Base-by-base conservation (phyloP, 192 early-diverging fungal genomes). In the Gryganskiella cystojenkinii region DNA sequence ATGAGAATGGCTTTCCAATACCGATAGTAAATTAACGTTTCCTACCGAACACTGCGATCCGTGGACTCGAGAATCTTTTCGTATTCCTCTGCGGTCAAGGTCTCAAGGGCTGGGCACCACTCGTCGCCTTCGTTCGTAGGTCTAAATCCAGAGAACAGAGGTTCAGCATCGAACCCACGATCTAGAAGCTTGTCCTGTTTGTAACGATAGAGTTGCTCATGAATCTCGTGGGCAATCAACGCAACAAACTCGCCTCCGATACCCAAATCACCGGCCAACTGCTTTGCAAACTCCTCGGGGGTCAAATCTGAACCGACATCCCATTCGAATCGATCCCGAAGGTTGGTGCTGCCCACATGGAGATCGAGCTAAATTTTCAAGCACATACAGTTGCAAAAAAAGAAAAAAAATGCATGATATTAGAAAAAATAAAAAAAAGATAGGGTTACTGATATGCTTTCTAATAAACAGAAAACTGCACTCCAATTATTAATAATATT, bases 281-380 rank as follows among this genome's bases (percentile, higher is more conserved):
- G 84, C 17, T 80, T 72, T 33, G 90, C 87, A 73, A 95, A 95
- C 28, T 87, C 88, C 64, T 95, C 94, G 3, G 94, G 94, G 30
- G 67, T 79, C 70, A 85, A 47, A 46, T 86, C 78, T 28, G 89
- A 86, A 22, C 82, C 85, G 19, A 97, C 83, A 50, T 96, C 95
- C 96, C 96, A 98, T 85, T 97, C 95, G 64, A 98, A 91, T 11
- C 90, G 87, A 72, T 98, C 96, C n/a, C 90, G 82, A 42, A 95
- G 74, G 70, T 94, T 89, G 20, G 92, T 79, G 49, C 90, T 80
- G 24, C 94, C 95, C 2, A 95, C 91, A 71, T 97, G 91, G 20
- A 97, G 61, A 80, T 97, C 94, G 30, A 97, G 82, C 87, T 93
- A 34, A 15, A 66, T 10, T 17, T 27, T 1, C 7, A 28, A 31